Base-by-base conservation (phyloP, 169 alveolate genomes). In the Blepharisma undulans region DNA sequence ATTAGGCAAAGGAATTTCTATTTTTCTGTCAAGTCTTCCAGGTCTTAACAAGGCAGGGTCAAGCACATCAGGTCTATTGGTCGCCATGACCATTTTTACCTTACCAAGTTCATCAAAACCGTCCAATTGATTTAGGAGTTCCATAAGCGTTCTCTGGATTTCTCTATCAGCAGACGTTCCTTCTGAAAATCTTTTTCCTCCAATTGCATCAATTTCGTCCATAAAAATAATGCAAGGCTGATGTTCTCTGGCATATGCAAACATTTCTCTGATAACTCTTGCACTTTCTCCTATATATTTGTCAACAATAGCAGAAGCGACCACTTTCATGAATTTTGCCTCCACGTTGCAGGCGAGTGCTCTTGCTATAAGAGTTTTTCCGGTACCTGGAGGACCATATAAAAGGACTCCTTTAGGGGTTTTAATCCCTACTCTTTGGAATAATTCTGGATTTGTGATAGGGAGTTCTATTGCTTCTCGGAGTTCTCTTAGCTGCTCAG, bases 341-440 rank as follows among this genome's bases (percentile, higher is more conserved):
- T 98, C 99, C 96, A 99, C 98, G 92, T 99, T 98, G 92, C 99
- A 97, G 8, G 99, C 99, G 96, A 99, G 96, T 25, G 99, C 99
- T 94, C 99, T 97, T 7, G 99, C 99, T 72, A 99, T 94, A 16
- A 99, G 95, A 25, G 99, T 99, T 94, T 99, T 99, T 10, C 99
- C 99, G 22, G 99, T 99, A 22, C 99, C 99, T 36, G 99, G 99
- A 27, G 99, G 99, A 4, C 99, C 99, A 92, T 99, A 99, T 91
- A 99, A 97, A 59, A 99, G 97, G 8, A 97, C 99, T 66, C 99
- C 99, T 91, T 99, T 99, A 19, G 99, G 99, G n/a, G 99, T 98
- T 92, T 99, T 99, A 72, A 99, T 99, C 36, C 99, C 99, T 12
- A 99, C 99, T 89, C 99, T 96, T 89, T 96, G 95, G 95, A 98